A percentile compares a stretch with the other conserved stretches of the same genome.
These are phyloP conservation scores for Haplosporangium gracile DNA, from an alignment of 192 early-diverging fungal species.

Conservation along the genomic window DNA sequence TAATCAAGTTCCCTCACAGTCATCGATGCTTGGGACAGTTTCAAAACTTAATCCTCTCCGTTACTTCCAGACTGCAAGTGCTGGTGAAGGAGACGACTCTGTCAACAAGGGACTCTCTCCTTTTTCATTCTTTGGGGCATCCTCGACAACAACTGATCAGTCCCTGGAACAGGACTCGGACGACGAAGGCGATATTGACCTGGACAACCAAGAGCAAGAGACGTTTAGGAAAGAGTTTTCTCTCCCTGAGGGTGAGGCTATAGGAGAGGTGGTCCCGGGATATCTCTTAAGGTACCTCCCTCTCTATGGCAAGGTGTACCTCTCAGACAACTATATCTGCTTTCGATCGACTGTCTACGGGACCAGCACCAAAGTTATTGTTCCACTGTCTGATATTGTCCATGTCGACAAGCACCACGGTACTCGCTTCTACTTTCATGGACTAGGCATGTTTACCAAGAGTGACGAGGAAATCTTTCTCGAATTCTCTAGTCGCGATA, in stretches of 20 bases:
- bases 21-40: neutral
- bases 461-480: conserved; percentile 68
- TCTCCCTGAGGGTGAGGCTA: conserved; percentile 63
- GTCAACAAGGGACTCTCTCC: neutral
- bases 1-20: neutral
- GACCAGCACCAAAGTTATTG: conserved; percentile 62
- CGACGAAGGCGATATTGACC: conserved; percentile 14
- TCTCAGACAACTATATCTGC: conserved; percentile 70
- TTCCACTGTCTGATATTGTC: conserved; percentile 68
- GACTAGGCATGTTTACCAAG: conserved; percentile 60
- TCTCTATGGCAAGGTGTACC: conserved; percentile 69
- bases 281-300: conserved; percentile 65
- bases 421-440: conserved; percentile 60
- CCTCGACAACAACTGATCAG: conserved; percentile 23
- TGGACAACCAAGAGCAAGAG: conserved; percentile 31
- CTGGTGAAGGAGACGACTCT: neutral
- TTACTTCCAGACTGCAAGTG: neutral
- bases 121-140: neutral
- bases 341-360: conserved; percentile 69
- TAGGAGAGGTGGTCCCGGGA: conserved; percentile 59
- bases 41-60: conserved; percentile 25
- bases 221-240: conserved; percentile 66
- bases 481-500: conserved; percentile 61
- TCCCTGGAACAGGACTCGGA: neutral
- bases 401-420: conserved; percentile 59